These are phyloP conservation scores for Leptodermis oblonga DNA, from an alignment of 257 asterid species.

Conservation along the genomic window DNA sequence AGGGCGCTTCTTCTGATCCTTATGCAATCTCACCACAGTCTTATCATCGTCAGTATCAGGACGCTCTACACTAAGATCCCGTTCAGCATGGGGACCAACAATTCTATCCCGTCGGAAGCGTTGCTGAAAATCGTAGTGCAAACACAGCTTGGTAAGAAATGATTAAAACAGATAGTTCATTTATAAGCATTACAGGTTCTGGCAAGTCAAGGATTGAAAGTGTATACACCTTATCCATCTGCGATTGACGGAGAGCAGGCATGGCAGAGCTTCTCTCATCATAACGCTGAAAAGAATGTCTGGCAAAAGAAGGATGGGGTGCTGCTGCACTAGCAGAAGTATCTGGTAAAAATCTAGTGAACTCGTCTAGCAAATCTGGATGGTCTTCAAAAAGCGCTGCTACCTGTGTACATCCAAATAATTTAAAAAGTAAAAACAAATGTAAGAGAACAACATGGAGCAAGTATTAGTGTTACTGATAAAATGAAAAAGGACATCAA, in stretches of 20 bases:
- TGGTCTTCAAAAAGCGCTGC: slow-evolving; percentile 79
- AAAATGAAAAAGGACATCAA: neutral
- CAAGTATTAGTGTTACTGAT: neutral
- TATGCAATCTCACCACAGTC: slow-evolving; percentile 57
- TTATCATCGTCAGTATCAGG: slow-evolving; percentile 81
- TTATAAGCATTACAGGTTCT: neutral
- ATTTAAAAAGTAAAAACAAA: neutral
- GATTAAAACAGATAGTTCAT: neutral
- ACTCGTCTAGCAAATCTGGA: slow-evolving; percentile 92
- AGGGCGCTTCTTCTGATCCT: slow-evolving; percentile 71
- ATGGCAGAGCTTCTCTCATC: slow-evolving; percentile 83
- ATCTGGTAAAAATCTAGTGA: slow-evolving; percentile 91
- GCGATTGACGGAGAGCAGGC: slow-evolving; percentile 56
- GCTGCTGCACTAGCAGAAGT: slow-evolving; percentile 62
- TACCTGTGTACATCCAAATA: slow-evolving; percentile 47
- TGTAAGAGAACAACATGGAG: neutral
- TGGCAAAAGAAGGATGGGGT: slow-evolving; percentile 56
- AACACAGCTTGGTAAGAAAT: neutral
- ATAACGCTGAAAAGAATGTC: slow-evolving; percentile 50
- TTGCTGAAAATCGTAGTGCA: slow-evolving; percentile 32
- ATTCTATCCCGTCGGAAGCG: slow-evolving; percentile 63
- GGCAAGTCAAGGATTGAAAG: neutral
- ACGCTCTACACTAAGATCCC: slow-evolving; percentile 73
- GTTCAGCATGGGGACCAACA: slow-evolving; percentile 59
- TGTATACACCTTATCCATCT: slow-evolving; percentile 59